Evolutionary conservation across 2,329 filamentous ascomycete genomes (phyloP), one percentile per base, ranked within the genome.

Genomic region (Nigrospora sphaerica): DNA sequence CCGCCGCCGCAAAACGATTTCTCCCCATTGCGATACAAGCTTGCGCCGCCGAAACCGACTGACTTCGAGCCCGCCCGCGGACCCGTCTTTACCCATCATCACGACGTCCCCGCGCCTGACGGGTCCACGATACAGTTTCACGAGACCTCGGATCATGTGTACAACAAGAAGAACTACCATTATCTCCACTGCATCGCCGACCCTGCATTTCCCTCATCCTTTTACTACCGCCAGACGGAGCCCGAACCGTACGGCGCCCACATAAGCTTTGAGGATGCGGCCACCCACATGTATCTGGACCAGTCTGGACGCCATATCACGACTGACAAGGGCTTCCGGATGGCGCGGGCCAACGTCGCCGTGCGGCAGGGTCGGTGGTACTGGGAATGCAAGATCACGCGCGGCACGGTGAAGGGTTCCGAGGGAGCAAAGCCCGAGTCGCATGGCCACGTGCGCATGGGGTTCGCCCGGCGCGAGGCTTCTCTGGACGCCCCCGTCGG

Each of bases 161-260:
- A 72, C 48, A 85, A 84, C 53, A 83, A 83, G 56, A 83, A 81
- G 57, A 80, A 85, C 46, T 97, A 92, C 63, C 86, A 89, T 49
- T 97, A 97, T 63, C 86, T 84, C 32, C 87, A 91, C 57, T 95
- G 88, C 62, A 91, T 96, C 54, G 89, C 90, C 54, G 91, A 96
- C 55, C 89, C 90, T 1, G 75, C 79, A 17, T 95, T 96, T 59
- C 84, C 88, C 7, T 88, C 90, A 52, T 90, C 83, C 52, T 80
- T 95, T 58, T 93, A 87, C 71, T 96, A 95, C 67, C 85, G 91
- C 50, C 85, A 89, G 55, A 93, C 89, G 38, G 93, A 97, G 61
- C 81, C 88, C 6, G 82, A 83, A 49, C 93, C 95, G 0, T 91
- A 88, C 58, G 81, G 84, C 32, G 79, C 93, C 5, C 85, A 90